Conservation (phyloP, 345 rosid genomes). For the Zanthoxylum bungeanum region DNA sequence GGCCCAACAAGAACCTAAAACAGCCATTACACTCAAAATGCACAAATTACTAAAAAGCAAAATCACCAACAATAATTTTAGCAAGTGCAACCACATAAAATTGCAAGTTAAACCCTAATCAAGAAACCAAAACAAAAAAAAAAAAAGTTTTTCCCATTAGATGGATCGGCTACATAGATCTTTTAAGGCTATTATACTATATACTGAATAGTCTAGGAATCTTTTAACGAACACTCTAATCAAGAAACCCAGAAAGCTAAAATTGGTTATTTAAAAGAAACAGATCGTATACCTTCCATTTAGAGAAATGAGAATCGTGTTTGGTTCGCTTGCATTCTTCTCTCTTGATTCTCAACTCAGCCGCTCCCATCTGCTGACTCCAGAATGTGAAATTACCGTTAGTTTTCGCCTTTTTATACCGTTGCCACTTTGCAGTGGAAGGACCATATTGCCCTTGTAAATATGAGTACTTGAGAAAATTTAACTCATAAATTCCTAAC, state of each 20-base stretch:
- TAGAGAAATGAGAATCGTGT: slow-evolving; percentile 68
- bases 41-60: no score
- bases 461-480: no score
- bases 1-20: slow-evolving; percentile 68
- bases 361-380: slow-evolving; percentile 13
- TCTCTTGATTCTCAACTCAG: slow-evolving; percentile 40
- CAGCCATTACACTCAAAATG: not conserved
- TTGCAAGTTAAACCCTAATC: no score
- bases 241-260: not conserved
- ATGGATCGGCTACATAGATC: no score
- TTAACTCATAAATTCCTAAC: no score
- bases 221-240: not conserved
- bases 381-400: not conserved
- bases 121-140: no score
- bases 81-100: no score
- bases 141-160: no score
- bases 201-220: no score
- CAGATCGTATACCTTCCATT: slow-evolving; percentile 57
- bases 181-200: no score
- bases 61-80: no score
- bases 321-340: slow-evolving; percentile 67
- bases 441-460: not conserved
- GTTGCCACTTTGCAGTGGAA: not conserved
- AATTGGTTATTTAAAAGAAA: not conserved
- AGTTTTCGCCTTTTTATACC: not conserved